A percentile compares a stretch with the other conserved stretches of the same genome.
Evolutionary conservation across 2,329 filamentous ascomycete genomes (phyloP).

Genomic region (Colletotrichum nymphaeae): DNA sequence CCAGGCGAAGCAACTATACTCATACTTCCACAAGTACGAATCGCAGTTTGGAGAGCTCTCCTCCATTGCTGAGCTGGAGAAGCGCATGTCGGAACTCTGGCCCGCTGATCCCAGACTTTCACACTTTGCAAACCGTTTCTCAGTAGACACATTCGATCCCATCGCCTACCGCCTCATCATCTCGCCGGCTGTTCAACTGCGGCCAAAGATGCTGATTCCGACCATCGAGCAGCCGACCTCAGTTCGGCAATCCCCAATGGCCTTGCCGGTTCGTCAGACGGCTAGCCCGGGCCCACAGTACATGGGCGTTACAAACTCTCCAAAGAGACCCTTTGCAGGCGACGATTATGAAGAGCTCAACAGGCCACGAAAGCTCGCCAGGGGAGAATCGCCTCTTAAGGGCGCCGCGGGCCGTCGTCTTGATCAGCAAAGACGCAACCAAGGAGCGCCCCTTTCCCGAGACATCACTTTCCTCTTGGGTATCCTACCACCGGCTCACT

Average conservation of each 20-base stretch:
- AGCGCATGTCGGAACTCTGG: conserved; percentile 93
- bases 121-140: conserved; percentile 82
- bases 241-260: conserved; percentile 57
- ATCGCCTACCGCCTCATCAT: conserved; percentile 85
- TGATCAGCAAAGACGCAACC: conserved; percentile 78
- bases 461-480: conserved; percentile 74
- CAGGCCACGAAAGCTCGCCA: conserved; percentile 85
- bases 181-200: conserved; percentile 82
- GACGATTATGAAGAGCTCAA: conserved; percentile 81
- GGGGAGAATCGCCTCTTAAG: conserved; percentile 94
- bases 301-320: conserved; percentile 61
- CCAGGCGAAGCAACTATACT: conserved; percentile 87
- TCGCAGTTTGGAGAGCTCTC: conserved; percentile 92
- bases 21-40: conserved; percentile 95
- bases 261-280: conserved; percentile 43
- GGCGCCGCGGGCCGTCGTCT: conserved; percentile 87
- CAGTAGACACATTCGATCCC: conserved; percentile 81
- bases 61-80: conserved; percentile 91
- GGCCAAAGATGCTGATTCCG: conserved; percentile 68
- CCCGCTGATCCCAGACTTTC: conserved; percentile 84
- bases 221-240: conserved; percentile 64
- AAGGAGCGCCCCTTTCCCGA: conserved; percentile 77
- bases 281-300: conserved; percentile 61
- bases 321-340: conserved; percentile 69
- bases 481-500: conserved; percentile 78